A percentile compares a stretch with the other conserved stretches of the same genome.
phyloP scores from a whole-genome alignment of 805 yeast species.

The Lipomyces orientalis region DNA sequence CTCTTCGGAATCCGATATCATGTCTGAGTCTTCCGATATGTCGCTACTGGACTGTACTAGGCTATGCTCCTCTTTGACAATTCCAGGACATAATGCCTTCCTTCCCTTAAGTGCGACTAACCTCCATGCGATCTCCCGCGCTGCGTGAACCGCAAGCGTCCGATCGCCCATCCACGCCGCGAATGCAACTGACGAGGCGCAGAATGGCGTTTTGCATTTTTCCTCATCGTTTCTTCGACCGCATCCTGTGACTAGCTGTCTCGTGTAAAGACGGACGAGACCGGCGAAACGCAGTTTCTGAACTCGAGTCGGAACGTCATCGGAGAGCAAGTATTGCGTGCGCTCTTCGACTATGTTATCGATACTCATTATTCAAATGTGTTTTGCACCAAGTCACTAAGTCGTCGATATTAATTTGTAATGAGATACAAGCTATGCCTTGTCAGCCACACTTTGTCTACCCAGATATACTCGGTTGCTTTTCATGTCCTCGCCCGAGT shows the following conservation, averaged over 20 bases:
- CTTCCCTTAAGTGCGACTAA: constrained; percentile 10
- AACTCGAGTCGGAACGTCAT: neutral
- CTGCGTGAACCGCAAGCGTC: constrained; percentile 5
- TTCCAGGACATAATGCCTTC: constrained; percentile 11
- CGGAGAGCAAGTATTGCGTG: neutral
- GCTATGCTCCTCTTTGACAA: neutral
- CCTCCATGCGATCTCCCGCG: constrained; percentile 28
- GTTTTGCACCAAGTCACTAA: neutral
- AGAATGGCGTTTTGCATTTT: constrained; percentile 15
- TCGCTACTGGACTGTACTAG: neutral
- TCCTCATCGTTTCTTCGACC: neutral
- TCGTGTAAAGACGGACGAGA: constrained; percentile 12
- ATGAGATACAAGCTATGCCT: neutral
- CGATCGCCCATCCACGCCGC: constrained; percentile 4
- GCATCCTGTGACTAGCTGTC: constrained; percentile 17
- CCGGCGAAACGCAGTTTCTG: neutral
- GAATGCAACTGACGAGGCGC: constrained; percentile 25
- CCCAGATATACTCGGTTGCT: no score
- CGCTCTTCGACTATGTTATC: neutral
- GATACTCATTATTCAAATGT: neutral
- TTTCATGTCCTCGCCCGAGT: neutral
- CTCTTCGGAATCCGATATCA: neutral
- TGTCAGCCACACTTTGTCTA: neutral
- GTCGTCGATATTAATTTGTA: neutral
- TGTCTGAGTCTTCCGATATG: neutral